These are phyloP conservation scores for Tilletia caries DNA, from an alignment of 1,284 basidiomycete genomes.

Conservation along the genomic window DNA sequence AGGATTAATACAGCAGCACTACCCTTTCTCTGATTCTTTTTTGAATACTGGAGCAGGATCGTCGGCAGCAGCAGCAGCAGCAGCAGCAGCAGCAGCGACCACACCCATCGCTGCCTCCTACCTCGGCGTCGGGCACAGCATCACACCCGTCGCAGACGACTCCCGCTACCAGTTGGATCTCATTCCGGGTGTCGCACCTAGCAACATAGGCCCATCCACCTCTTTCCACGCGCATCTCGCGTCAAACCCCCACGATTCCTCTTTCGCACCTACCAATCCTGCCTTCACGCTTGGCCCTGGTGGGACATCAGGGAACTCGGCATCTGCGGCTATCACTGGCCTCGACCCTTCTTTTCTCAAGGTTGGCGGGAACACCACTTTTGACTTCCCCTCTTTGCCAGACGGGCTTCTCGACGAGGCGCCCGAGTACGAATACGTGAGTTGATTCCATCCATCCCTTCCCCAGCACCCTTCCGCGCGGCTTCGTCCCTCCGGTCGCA, in stretches of 20 bases:
- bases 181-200: too few relatives aligned
- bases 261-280: neutral
- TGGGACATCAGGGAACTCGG: neutral
- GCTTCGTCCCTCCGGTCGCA: neutral
- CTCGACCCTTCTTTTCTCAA: conserved; percentile 4
- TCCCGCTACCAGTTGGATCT: neutral
- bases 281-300: neutral
- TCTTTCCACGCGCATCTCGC: neutral
- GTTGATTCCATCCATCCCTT: conserved; percentile 19
- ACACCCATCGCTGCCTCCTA: neutral
- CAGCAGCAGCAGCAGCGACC: neutral
- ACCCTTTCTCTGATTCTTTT: neutral
- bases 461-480: neutral
- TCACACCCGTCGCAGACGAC: conserved; percentile 11
- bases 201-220: neutral
- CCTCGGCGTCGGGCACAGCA: neutral
- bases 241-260: neutral
- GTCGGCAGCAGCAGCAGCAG: neutral
- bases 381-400: conserved; percentile 46
- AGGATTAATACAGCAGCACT: neutral
- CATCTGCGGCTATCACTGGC: neutral
- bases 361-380: conserved; percentile 14
- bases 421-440: conserved; percentile 49
- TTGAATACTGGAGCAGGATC: too few relatives aligned
- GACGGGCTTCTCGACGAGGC: conserved; percentile 42